Evolutionary conservation across 129 eudicot species (phyloP).

Genomic region (Tagetes erecta): DNA sequence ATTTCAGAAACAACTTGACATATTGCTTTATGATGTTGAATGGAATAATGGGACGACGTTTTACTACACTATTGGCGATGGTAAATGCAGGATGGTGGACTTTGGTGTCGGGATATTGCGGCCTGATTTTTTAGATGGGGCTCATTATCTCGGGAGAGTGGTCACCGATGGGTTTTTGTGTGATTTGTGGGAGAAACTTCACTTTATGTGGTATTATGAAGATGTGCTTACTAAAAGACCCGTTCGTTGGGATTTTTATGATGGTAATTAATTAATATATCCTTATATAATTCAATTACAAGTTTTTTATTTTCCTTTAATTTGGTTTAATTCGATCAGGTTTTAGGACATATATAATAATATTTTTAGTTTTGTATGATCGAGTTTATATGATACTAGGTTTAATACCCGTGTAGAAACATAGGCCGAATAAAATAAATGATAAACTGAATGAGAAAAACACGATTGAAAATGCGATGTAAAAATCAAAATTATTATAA

Average conservation of each 20-base stretch:
- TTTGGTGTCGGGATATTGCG: constrained; percentile 46
- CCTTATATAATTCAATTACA: too few relatives aligned
- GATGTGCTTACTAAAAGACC: constrained; percentile 45
- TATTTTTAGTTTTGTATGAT: too few relatives aligned
- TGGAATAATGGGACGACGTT: constrained; percentile 47
- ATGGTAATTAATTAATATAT: constrained; percentile 15
- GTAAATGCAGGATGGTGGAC: constrained; percentile 19
- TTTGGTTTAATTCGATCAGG: too few relatives aligned
- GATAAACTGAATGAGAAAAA: too few relatives aligned
- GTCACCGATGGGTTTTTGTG: constrained; percentile 43
- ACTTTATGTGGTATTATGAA: constrained; percentile 45
- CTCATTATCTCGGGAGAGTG: constrained; percentile 38
- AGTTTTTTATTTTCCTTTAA: too few relatives aligned
- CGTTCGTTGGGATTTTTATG: constrained; percentile 47
- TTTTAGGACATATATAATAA: too few relatives aligned
- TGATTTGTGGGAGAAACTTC: constrained; percentile 45
- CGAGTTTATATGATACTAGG: too few relatives aligned
- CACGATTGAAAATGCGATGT: too few relatives aligned
- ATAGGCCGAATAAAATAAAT: too few relatives aligned
- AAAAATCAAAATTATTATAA: too few relatives aligned
- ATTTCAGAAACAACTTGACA: constrained; percentile 38
- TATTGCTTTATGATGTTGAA: constrained; percentile 37
- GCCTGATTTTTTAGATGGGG: constrained; percentile 40
- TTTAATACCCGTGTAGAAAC: too few relatives aligned
- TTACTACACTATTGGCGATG: constrained; percentile 39